Percentiles rank a stretch among this genome's conserved stretches.
Conservation (phyloP, 345 rosid species). For the Draba incana region DNA sequence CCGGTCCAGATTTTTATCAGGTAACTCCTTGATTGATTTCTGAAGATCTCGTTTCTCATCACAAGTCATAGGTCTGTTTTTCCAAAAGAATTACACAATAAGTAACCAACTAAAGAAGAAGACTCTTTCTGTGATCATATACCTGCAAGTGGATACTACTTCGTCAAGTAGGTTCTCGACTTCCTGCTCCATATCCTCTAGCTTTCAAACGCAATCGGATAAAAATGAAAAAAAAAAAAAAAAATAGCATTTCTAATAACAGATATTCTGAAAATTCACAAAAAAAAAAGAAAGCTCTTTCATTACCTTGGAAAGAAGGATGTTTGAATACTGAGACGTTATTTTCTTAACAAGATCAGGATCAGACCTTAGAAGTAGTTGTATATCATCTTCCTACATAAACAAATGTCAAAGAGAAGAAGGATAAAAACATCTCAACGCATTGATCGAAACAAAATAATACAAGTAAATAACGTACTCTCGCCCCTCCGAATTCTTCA, state of each 20-base stretch:
- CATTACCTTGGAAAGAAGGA: conserved; percentile 24
- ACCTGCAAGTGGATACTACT: conserved; percentile 38
- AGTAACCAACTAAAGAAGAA: conserved; percentile 16
- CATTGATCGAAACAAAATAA: not conserved
- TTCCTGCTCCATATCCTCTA: conserved; percentile 36
- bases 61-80: conserved; percentile 32
- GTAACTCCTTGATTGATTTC: conserved; percentile 36
- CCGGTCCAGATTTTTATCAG: conserved; percentile 12
- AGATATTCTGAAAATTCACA: too few relatives aligned
- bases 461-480: not conserved
- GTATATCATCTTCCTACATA: conserved; percentile 25
- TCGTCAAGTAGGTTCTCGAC: conserved; percentile 29
- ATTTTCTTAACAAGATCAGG: conserved; percentile 32
- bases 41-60: conserved; percentile 29
- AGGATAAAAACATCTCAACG: not conserved
- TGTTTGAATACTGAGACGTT: conserved; percentile 18
- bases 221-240: not conserved
- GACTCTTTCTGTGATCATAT: not conserved
- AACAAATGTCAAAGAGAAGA: not conserved
- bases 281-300: not conserved
- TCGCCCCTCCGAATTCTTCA: conserved; percentile 20
- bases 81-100: not conserved
- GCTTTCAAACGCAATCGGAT: conserved; percentile 3
- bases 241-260: not conserved
- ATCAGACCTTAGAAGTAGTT: conserved; percentile 25